Conservation (phyloP, 2,329 filamentous ascomycete species). For the Lecanicillium sp. region DNA sequence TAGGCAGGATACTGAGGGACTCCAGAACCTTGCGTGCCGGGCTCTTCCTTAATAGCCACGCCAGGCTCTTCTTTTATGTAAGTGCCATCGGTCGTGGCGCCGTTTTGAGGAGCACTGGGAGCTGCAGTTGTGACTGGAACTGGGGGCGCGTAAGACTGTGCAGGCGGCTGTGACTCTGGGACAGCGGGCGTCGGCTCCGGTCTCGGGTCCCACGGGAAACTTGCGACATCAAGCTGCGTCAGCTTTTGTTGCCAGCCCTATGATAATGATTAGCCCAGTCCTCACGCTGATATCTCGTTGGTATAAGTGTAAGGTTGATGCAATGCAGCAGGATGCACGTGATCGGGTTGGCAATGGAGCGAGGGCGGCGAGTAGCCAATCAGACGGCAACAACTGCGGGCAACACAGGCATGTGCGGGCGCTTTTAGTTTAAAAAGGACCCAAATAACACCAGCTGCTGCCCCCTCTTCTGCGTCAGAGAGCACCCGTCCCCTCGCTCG, state of each 20-base stretch:
- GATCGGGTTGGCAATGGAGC: not conserved
- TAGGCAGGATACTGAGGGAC: conserved; percentile 29
- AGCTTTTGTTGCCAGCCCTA: conserved; percentile 95
- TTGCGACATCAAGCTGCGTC: conserved; percentile 73
- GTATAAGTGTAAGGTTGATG: conserved; percentile 10
- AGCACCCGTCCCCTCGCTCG: conserved; percentile 4
- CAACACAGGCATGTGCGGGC: conserved; percentile 20
- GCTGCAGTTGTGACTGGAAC: conserved; percentile 26
- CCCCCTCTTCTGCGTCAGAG: conserved; percentile 12
- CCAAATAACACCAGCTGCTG: conserved; percentile 45
- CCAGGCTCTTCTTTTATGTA: conserved; percentile 44
- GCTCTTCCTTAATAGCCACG: conserved; percentile 38
- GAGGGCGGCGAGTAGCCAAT: conserved; percentile 9
- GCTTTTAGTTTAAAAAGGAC: conserved; percentile 44
- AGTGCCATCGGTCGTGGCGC: conserved; percentile 38
- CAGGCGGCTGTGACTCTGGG: conserved; percentile 28
- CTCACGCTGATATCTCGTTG: not conserved
- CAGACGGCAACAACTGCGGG: conserved; percentile 15
- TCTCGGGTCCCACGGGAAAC: conserved; percentile 93
- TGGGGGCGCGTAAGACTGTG: conserved; percentile 18
- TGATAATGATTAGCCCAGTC: conserved; percentile 13
- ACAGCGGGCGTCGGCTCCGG: conserved; percentile 52
- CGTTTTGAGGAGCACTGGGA: conserved; percentile 25
- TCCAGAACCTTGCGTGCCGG: conserved; percentile 28
- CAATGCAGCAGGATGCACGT: not conserved